Evolutionary conservation across 202 grass and related monocot genomes (phyloP), one percentile per base, ranked within the genome.

Genomic region (Alloteropsis angusta): DNA sequence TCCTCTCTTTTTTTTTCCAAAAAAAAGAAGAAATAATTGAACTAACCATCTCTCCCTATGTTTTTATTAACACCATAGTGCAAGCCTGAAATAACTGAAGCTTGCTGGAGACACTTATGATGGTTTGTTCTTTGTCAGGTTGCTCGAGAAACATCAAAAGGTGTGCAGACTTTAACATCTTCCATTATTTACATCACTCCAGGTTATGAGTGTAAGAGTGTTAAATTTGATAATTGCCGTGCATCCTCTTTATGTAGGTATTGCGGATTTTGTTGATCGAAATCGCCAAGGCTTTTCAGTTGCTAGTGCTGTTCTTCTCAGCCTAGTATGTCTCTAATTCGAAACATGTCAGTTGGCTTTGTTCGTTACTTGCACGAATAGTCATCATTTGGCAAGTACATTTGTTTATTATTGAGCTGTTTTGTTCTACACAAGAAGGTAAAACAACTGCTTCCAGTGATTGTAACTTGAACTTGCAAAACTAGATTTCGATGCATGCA

Each of bases 221-320:
- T 43, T 53, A 76, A 22, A 30, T 30, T 58, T 28, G 9, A 15
- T 12, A 58, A 58, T 63, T 52, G 34, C 84, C 65, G 0, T 73
- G 30, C 62, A 80, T 83, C 79, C 79, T 53, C 57, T 53, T 54
- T 87, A 57, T 88, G 50, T 81, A 98, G 95, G 66, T 72, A 55
- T 95, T 72, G 89, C 92, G 82, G 67, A 87, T 78, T 95, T 87
- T 82, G 85, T 93, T 75, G 95, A 98, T 85, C 73, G 76, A 74
- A 93, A 98, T 81, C 81, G 78, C 23, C 60, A 83, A 28, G 85
- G 75, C 21, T 95, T 98, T 88, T 89, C 92, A 23, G 83, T 98
- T 85, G 84, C 87, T 60, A 95, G 89, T 86, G 89, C 89, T 79
- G 35, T 98, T 75, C 67, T 94, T 69, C 95, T 98, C 84, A 93